phyloP scores from a whole-genome alignment of 164 flowering plant species.

The Vitis labrusca region DNA sequence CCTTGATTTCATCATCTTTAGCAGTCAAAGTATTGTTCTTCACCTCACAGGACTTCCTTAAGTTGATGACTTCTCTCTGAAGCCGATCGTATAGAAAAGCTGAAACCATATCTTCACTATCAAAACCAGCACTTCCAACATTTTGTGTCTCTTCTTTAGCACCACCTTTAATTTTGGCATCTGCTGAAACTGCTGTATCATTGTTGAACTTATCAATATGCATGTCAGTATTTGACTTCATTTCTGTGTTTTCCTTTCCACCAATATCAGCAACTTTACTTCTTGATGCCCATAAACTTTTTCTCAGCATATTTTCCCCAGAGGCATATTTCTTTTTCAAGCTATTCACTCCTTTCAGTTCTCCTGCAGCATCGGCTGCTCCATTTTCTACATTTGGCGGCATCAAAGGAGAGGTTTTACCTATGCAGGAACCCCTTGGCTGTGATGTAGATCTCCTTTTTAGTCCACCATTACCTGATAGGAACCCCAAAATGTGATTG shows the following conservation, averaged over 20 bases:
- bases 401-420: constrained; percentile 35
- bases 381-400: constrained; percentile 34
- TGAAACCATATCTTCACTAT: constrained; percentile 62
- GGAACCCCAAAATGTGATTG: constrained; percentile 49
- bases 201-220: constrained; percentile 17
- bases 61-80: constrained; percentile 73
- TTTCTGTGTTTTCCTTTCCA: constrained; percentile 57
- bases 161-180: constrained; percentile 21
- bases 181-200: constrained; percentile 25
- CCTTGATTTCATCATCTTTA: constrained; percentile 90
- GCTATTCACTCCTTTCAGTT: constrained; percentile 33
- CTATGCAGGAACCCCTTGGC: constrained; percentile 53
- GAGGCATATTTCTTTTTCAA: constrained; percentile 33
- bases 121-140: constrained; percentile 20
- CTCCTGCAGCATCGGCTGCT: constrained; percentile 16
- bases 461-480: constrained; percentile 42
- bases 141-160: constrained; percentile 19
- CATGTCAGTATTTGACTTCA: constrained; percentile 31
- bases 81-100: constrained; percentile 85
- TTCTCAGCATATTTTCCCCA: constrained; percentile 41
- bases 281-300: constrained; percentile 57
- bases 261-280: constrained; percentile 46
- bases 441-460: constrained; percentile 78
- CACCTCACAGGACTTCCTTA: constrained; percentile 61
- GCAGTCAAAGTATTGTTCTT: constrained; percentile 53